phyloP scores from a whole-genome alignment of 768 basidiomycete genomes.

The Albatrellus ellisii region DNA sequence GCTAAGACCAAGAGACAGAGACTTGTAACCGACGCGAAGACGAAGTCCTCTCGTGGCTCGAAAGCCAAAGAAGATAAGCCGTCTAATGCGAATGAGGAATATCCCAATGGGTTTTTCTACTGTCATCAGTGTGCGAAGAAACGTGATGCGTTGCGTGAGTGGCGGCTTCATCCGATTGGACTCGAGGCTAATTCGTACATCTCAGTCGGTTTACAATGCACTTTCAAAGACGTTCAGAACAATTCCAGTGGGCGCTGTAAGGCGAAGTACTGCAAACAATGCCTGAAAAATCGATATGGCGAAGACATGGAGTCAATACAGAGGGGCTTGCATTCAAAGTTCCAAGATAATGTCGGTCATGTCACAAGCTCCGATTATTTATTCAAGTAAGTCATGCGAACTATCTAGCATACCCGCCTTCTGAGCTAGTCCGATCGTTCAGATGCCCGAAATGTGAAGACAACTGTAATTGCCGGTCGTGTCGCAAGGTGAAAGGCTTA shows the following conservation, averaged over 20 bases:
- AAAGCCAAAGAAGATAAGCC: neutral
- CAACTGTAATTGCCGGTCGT: constrained; percentile 53
- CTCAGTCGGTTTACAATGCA: constrained; percentile 27
- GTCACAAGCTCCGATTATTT: constrained; percentile 24
- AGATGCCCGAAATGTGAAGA: constrained; percentile 63
- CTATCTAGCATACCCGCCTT: constrained; percentile 3
- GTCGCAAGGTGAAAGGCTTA: constrained; percentile 51
- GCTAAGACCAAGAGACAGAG: constrained; percentile 30
- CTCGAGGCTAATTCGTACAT: constrained; percentile 1
- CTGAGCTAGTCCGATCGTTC: constrained; percentile 6
- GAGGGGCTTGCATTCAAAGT: constrained; percentile 4
- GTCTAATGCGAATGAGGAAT: constrained; percentile 16
- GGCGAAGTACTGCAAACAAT: constrained; percentile 48
- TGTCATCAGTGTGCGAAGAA: constrained; percentile 68
- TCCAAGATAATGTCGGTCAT: constrained; percentile 18
- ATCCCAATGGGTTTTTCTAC: constrained; percentile 31
- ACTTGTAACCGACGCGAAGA: constrained; percentile 24
- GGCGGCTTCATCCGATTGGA: neutral
- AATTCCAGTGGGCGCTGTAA: constrained; percentile 32
- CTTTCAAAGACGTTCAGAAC: constrained; percentile 16
- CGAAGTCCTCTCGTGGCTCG: constrained; percentile 11
- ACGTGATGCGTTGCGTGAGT: constrained; percentile 36
- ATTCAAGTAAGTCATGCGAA: constrained; percentile 33
- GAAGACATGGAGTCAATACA: constrained; percentile 31
- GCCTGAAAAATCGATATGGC: constrained; percentile 58